These are phyloP conservation scores for Fusarium newnesense DNA, from an alignment of 2,329 filamentous ascomycete genomes.

Conservation along the genomic window DNA sequence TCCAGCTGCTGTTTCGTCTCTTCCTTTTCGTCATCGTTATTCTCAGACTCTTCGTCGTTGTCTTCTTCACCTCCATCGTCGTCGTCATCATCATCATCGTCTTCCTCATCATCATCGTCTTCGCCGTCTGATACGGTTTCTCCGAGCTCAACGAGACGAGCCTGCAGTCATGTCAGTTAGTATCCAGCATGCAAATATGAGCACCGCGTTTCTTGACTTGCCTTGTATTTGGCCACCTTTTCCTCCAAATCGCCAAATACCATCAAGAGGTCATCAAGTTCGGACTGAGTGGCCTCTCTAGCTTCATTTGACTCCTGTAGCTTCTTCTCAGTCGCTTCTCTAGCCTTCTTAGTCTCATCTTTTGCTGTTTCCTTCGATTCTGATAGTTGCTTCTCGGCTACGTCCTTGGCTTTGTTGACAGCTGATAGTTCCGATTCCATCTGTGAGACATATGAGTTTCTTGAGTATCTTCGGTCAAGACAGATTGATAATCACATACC, in stretches of 20 bases:
- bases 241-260: conserved; percentile 85
- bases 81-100: conserved; percentile 52
- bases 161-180: conserved; percentile 49
- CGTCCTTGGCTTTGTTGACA: conserved; percentile 71
- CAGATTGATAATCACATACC: conserved; percentile 33
- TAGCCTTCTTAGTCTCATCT: conserved; percentile 66
- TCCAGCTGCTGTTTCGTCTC: conserved; percentile 2
- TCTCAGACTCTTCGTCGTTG: conserved; percentile 30
- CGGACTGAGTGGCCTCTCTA: conserved; percentile 72
- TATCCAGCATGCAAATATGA: background rate
- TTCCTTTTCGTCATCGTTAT: conserved; percentile 18
- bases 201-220: conserved; percentile 49
- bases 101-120: conserved; percentile 69
- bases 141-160: conserved; percentile 72
- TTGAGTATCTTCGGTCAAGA: conserved; percentile 43
- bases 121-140: conserved; percentile 82
- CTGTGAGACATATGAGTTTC: conserved; percentile 39
- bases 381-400: conserved; percentile 50
- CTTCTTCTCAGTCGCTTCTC: conserved; percentile 56
- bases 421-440: conserved; percentile 46
- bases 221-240: conserved; percentile 80
- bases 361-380: conserved; percentile 65
- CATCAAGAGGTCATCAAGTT: conserved; percentile 84
- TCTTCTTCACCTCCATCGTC: conserved; percentile 30
- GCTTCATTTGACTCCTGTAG: conserved; percentile 65